A percentile compares a stretch with the other conserved stretches of the same genome.
Evolutionary conservation across 1,284 basidiomycete genomes (phyloP).

Genomic region (Mycosarcoma mackinlayi): DNA sequence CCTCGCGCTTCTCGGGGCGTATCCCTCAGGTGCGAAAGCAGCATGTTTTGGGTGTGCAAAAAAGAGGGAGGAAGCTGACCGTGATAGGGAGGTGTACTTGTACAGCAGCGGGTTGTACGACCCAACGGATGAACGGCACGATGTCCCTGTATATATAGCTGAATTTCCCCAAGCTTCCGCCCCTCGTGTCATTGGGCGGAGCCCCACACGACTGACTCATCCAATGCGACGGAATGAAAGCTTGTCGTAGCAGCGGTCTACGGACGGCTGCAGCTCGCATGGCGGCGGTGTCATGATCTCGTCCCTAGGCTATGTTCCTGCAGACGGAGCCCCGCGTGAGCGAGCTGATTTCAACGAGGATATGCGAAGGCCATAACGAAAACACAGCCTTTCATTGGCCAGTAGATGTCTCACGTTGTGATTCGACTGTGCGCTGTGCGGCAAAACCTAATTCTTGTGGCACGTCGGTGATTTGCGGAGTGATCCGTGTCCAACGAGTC

Average conservation of each 20-base stretch:
- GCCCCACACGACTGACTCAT: not conserved
- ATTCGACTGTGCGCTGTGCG: not conserved
- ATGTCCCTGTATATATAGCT: not conserved
- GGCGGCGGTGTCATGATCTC: too few species aligned
- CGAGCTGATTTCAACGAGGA: too few species aligned
- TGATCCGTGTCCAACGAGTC: not conserved
- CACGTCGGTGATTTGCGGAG: not conserved
- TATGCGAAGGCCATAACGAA: too few species aligned
- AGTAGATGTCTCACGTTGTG: not conserved
- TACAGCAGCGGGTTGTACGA: too few species aligned
- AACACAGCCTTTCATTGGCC: slow-evolving; percentile 3
- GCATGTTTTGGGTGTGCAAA: slow-evolving; percentile 12
- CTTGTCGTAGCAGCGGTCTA: too few species aligned
- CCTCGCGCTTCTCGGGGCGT: slow-evolving; percentile 44
- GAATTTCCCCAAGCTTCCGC: too few species aligned
- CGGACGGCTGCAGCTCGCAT: not conserved
- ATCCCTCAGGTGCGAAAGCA: slow-evolving; percentile 43
- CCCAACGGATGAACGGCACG: not conserved
- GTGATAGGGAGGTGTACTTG: too few species aligned
- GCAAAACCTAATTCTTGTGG: not conserved
- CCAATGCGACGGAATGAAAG: too few species aligned
- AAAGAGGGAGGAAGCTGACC: not conserved
- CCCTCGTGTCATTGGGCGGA: not conserved
- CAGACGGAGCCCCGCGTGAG: slow-evolving; percentile 12
- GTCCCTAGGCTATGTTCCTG: slow-evolving; percentile 5